Evolutionary conservation across 306 rosid species (phyloP), one percentile per base, ranked within the genome.

Genomic region (Glycine tomentella): DNA sequence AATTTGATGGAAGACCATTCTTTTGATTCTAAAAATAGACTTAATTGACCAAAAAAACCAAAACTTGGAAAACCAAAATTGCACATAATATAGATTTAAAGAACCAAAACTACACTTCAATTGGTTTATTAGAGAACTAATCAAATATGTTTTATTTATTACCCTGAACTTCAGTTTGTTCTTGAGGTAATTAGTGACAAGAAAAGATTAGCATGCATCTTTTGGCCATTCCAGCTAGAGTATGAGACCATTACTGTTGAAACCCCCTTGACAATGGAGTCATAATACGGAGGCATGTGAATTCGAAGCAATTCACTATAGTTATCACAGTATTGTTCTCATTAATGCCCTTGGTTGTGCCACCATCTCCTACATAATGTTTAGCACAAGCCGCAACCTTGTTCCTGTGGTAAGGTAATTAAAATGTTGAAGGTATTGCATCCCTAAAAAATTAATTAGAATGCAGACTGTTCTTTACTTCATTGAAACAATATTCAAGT

Each of bases 151-250:
- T 20, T 20, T 20, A 20, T 20, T 45, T 68, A 46, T 68, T 68
- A 68, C 74, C 74, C 74, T 68, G 74, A 68, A 68, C 9, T 68
- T 68, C 38, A 93, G 84, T 77, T 89, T 87, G 87, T 85, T 68
- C 88, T 91, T 90, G 69, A 91, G 97, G 74, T 33, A 89, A 34
- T 90, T 92, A 6, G 98, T 84, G 83, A 91, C 80, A 53, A 91
- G 97, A 65, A 89, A 90, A 59, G 86, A 71, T 93, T 89, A 48
- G 92, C 93, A 66, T 91, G 97, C 97, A 93, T 93, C 84, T 69
- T 89, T 80, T 75, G n/a, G 64, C 95, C 97, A 46, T 93, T 91
- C 98, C 91, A 91, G 89, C 97, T 93, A 10, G 97, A 89, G 83
- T 93, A 93, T 13, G 97, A 91, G 38, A 45, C 74, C 74, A 68